Conservation (phyloP, 108 stramenopile species). For the Discostella stelligeroides region DNA sequence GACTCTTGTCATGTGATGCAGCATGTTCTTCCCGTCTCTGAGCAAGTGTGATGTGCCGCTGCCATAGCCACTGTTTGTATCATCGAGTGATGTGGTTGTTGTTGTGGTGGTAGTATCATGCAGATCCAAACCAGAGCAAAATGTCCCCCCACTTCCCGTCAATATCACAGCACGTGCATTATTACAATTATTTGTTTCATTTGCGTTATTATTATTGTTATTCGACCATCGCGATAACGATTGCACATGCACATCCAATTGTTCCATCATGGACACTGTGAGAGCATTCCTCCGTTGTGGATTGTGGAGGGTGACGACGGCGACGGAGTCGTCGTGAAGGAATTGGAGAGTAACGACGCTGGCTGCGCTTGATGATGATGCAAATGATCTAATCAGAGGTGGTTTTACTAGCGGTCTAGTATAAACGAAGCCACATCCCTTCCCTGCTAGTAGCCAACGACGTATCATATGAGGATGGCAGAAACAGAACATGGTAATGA, state of each 20-base stretch:
- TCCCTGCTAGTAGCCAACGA: too few species aligned
- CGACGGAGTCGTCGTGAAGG: constrained; percentile 18
- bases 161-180: constrained; percentile 35
- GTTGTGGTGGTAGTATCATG: constrained; percentile 24
- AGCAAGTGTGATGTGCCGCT: not conserved
- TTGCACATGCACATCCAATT: constrained; percentile 28
- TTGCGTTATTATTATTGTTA: not conserved
- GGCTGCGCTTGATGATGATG: too few species aligned
- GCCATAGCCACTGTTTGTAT: too few species aligned
- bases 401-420: too few species aligned
- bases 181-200: not conserved
- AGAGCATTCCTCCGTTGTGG: constrained; percentile 42
- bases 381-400: too few species aligned
- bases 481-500: too few species aligned
- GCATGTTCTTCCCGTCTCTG: constrained; percentile 27
- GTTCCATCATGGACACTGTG: constrained; percentile 43
- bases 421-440: too few species aligned
- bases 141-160: constrained; percentile 35
- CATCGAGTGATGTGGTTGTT: not conserved
- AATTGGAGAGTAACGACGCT: too few species aligned
- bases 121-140: constrained; percentile 47
- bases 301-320: constrained; percentile 34
- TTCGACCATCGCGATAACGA: constrained; percentile 24
- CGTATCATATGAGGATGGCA: too few species aligned
- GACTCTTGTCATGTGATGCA: constrained; percentile 31